phyloP scores from a whole-genome alignment of 306 rosid genomes.

The Fagus crenata region DNA sequence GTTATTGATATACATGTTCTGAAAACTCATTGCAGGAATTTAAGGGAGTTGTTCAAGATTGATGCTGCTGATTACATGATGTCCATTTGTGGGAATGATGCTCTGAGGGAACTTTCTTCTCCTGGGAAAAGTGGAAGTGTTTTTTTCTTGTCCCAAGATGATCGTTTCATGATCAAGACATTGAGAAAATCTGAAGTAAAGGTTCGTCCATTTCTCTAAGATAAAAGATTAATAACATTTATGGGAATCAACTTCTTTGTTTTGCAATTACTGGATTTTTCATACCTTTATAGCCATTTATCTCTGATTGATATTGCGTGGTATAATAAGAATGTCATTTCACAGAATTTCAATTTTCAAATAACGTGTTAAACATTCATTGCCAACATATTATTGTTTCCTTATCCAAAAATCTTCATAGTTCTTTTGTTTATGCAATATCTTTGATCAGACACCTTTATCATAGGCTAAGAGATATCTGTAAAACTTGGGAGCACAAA shows the following conservation, averaged over 20 bases:
- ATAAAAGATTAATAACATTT: not conserved
- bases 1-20: conserved; percentile 14
- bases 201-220: conserved; percentile 55
- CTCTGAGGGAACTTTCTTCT: conserved; percentile 93
- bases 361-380: not conserved
- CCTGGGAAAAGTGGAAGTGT: conserved; percentile 99
- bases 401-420: not conserved
- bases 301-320: not conserved
- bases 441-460: not conserved
- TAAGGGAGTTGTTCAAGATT: conserved; percentile 96
- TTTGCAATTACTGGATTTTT: conserved; percentile 1
- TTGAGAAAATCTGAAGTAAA: conserved; percentile 95
- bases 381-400: conserved; percentile 1
- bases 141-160: conserved; percentile 96
- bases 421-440: not conserved
- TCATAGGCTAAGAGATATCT: not conserved
- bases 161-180: conserved; percentile 96
- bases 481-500: not conserved
- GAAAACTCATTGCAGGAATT: conserved; percentile 56
- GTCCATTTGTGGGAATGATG: conserved; percentile 99
- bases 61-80: conserved; percentile 99
- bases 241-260: not conserved
- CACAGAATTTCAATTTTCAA: not conserved
- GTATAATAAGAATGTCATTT: not conserved
- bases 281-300: not conserved